Evolutionary conservation across 495 filamentous ascomycete species (phyloP).

Genomic region (Mycothermus thermophilus): DNA sequence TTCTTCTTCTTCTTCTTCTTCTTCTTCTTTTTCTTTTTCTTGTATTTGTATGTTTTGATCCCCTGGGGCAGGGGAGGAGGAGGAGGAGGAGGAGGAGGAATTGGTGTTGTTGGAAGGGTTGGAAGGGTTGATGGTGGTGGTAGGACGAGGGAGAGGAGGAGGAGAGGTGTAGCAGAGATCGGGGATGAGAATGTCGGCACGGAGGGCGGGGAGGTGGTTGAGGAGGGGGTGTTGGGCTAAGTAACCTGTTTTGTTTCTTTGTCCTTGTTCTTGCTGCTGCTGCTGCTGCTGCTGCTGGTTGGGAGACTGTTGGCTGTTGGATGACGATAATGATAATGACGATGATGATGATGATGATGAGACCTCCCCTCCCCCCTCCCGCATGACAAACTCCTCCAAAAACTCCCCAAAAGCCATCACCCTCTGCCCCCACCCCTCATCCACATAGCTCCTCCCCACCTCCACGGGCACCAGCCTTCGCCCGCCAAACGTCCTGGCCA

Average conservation of each 20-base stretch:
- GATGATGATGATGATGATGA: constrained; percentile 37
- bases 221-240: constrained; percentile 87
- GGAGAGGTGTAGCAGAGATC: constrained; percentile 73
- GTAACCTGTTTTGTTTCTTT: constrained; percentile 42
- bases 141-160: not conserved
- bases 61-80: constrained; percentile 2
- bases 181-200: constrained; percentile 63
- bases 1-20: no score
- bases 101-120: not conserved
- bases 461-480: constrained; percentile 77
- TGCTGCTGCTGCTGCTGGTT: not conserved
- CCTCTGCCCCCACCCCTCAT: constrained; percentile 71
- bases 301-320: not conserved
- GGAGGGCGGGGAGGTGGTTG: constrained; percentile 62
- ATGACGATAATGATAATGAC: constrained; percentile 7
- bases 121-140: constrained; percentile 15
- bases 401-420: constrained; percentile 69
- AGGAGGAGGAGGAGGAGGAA: not conserved
- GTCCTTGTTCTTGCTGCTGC: not conserved
- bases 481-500: constrained; percentile 60
- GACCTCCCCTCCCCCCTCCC: not conserved
- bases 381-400: constrained; percentile 17
- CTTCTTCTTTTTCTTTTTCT: no score
- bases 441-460: constrained; percentile 78
- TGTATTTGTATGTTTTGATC: no score